Evolutionary conservation across 805 yeast species (phyloP), one percentile per base, ranked within the genome.

Genomic region (Pichia pseudocactophila): DNA sequence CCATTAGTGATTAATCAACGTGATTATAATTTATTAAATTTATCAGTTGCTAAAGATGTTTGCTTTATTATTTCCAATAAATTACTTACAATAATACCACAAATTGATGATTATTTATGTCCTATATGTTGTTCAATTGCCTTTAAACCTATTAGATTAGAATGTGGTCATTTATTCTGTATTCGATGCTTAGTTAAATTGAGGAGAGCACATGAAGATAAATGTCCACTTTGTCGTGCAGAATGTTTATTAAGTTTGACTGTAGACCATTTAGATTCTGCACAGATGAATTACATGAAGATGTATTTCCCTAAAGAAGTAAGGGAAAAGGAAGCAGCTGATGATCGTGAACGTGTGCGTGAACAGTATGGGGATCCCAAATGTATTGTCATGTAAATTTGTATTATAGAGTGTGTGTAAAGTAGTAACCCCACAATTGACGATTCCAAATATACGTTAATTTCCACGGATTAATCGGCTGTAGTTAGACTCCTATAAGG

Each of bases 51-150:
- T 0, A 71, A 69, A 48, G 66, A 71, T 17, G 67, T 79, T 19
- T 78, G 82, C 53, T 68, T 61, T 30, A 68, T 79, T 25, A 76
- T 82, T 28, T 71, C 80, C 26, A 65, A 65, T 19, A 66, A 75
- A 20, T 58, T 82, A 15, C 57, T 82, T 30, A 68, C 71, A 25
- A 58, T 82, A 2, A 63, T 81, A 1, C 92, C 92, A 2, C 89
- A 81, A 56, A 61, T 83, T 4, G 89, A 82, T 38, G 90, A 83
- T 56, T 82, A 81, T 52, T 64, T 76, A 2, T 82, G 92, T 55
- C 86, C 89, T 1, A 76, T 82, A 9, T 82, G 92, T 55, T 71
- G 74, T 57, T 69, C 74, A 2, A 69, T 82, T 36, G 87, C 88
- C 0, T 82, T 71, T 61, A 80, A 81, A 52, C 92, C 92, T 2